phyloP scores from a whole-genome alignment of 2,329 filamentous ascomycete species.

The Apiospora pterosperma region DNA sequence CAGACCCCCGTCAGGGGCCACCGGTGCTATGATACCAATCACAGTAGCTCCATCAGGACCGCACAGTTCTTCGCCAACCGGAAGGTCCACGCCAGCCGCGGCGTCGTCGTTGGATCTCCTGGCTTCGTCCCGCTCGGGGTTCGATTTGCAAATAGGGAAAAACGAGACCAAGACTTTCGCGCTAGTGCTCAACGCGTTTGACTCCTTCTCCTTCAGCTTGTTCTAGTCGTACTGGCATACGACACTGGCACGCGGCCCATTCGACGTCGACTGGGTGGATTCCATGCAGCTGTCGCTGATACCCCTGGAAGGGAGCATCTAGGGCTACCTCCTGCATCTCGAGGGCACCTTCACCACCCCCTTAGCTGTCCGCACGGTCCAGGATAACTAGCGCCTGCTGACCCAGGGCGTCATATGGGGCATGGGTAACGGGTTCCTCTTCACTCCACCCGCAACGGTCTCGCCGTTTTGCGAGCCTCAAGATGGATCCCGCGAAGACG shows the following conservation, averaged over 20 bases:
- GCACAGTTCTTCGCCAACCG: background rate
- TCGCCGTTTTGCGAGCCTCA: conserved; percentile 24
- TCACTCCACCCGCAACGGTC: conserved; percentile 23
- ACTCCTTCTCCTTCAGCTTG: conserved; percentile 49
- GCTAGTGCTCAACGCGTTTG: conserved; percentile 45
- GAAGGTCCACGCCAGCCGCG: background rate
- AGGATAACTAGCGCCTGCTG: conserved; percentile 51
- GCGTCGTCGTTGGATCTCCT: background rate
- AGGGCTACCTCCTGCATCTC: conserved; percentile 43
- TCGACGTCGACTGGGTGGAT: conserved; percentile 48
- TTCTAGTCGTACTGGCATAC: conserved; percentile 52
- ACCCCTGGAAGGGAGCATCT: conserved; percentile 45
- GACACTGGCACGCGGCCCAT: conserved; percentile 29
- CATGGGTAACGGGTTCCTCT: conserved; percentile 30
- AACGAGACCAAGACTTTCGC: no score
- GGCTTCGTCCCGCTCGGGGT: no score
- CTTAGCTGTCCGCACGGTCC: conserved; percentile 30
- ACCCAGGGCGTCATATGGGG: conserved; percentile 49
- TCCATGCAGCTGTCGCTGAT: conserved; percentile 49
- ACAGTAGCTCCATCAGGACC: background rate
- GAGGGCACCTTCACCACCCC: conserved; percentile 52
- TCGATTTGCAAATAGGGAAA: no score
- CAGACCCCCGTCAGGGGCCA: background rate
- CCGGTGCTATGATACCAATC: background rate
- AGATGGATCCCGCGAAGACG: conserved; percentile 45